phyloP scores from a whole-genome alignment of 805 yeast genomes.

The Barnettozyma vustinii region DNA sequence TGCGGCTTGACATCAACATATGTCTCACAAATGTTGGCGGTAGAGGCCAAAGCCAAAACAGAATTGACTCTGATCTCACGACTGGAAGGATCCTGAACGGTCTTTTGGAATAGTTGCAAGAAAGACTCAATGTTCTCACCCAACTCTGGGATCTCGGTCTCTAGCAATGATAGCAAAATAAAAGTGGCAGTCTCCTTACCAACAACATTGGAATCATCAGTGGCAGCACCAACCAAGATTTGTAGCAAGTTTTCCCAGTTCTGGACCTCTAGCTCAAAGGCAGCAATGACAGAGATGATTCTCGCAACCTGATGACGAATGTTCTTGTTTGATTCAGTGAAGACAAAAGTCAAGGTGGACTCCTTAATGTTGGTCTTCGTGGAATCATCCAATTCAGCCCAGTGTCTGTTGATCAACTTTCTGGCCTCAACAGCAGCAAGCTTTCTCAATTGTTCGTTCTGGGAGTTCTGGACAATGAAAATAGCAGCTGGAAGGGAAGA shows the following conservation, averaged over 20 bases:
- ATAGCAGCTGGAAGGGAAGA: conserved; percentile 75
- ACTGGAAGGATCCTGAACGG: conserved; percentile 56
- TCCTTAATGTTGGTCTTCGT: conserved; percentile 58
- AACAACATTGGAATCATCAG: conserved; percentile 42
- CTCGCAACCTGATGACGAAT: conserved; percentile 89
- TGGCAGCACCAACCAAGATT: conserved; percentile 61
- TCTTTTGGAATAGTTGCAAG: conserved; percentile 61
- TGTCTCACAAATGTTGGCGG: conserved; percentile 64
- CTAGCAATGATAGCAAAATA: conserved; percentile 72
- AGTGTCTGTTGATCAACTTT: conserved; percentile 67
- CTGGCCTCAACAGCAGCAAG: conserved; percentile 96
- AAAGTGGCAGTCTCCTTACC: conserved; percentile 80
- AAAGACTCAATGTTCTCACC: conserved; percentile 58
- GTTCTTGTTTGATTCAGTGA: conserved; percentile 53
- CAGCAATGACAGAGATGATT: conserved; percentile 82
- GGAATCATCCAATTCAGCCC: conserved; percentile 46
- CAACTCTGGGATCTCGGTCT: conserved; percentile 57
- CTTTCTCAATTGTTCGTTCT: conserved; percentile 71
- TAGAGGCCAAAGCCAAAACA: conserved; percentile 66
- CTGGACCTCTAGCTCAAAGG: conserved; percentile 59
- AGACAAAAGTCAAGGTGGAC: conserved; percentile 63
- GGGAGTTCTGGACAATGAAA: conserved; percentile 68
- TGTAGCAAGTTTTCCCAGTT: conserved; percentile 79
- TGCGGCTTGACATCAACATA: conserved; percentile 42
- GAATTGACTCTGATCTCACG: conserved; percentile 77